Evolutionary conservation across 2,329 filamentous ascomycete genomes (phyloP).

Genomic region (Verruconis gallopava): DNA sequence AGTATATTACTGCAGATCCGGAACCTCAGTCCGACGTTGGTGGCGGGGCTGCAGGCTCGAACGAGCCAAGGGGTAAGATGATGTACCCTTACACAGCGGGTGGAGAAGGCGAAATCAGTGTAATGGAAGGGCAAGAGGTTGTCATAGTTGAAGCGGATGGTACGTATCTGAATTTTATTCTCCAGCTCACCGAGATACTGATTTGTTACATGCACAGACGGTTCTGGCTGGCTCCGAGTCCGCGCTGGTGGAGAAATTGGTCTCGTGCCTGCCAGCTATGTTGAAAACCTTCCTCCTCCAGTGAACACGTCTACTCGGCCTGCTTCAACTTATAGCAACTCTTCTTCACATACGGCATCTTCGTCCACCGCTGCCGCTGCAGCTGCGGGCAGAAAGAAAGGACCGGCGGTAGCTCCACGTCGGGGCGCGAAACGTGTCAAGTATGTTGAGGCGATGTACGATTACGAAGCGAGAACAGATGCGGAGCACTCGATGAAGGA

Average conservation of each 20-base stretch:
- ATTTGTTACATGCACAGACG: slow-evolving; percentile 45
- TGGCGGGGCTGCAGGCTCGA: not conserved
- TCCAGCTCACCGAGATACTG: slow-evolving; percentile 1
- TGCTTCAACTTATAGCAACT: slow-evolving; percentile 56
- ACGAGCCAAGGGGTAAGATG: slow-evolving; percentile 69
- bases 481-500: slow-evolving; percentile 82
- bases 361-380: slow-evolving; percentile 21
- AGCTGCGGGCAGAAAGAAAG: slow-evolving; percentile 59
- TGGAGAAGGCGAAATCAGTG: slow-evolving; percentile 67
- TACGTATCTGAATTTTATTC: slow-evolving; percentile 36
- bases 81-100: slow-evolving; percentile 73
- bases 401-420: slow-evolving; percentile 79
- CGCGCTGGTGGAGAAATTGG: slow-evolving; percentile 64
- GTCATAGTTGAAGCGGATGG: slow-evolving; percentile 74
- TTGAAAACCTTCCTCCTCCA: slow-evolving; percentile 45
- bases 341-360: slow-evolving; percentile 45
- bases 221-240: slow-evolving; percentile 83
- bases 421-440: slow-evolving; percentile 86
- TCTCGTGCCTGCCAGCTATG: slow-evolving; percentile 74
- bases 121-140: slow-evolving; percentile 68
- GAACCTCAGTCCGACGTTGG: not conserved
- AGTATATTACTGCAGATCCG: slow-evolving; percentile 51
- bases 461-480: slow-evolving; percentile 76
- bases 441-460: slow-evolving; percentile 87
- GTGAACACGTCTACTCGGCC: slow-evolving; percentile 19